A percentile compares a stretch with the other conserved stretches of the same genome.
Evolutionary conservation across 2,329 filamentous ascomycete species (phyloP).

Genomic region (Pseudogymnoascus sp.): DNA sequence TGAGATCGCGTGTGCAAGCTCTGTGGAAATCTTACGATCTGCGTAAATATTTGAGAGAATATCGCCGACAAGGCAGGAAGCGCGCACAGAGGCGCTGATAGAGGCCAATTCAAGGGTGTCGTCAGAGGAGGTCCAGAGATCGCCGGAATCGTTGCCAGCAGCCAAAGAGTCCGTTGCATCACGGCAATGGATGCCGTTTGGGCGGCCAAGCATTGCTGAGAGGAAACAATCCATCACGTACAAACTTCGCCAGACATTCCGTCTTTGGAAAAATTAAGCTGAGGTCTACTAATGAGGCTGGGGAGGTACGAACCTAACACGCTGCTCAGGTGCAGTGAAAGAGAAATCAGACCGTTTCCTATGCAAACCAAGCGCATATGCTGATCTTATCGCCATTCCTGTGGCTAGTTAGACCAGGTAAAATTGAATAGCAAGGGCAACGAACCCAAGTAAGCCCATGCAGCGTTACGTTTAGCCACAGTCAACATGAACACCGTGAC

Average conservation of each 20-base stretch:
- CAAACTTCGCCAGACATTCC: constrained; percentile 55
- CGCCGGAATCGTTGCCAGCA: not conserved
- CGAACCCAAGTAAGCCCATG: constrained; percentile 54
- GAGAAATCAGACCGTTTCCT: constrained; percentile 51
- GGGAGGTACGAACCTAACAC: constrained; percentile 15
- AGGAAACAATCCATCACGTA: constrained; percentile 60
- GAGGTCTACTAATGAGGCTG: no score
- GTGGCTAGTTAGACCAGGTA: constrained; percentile 9
- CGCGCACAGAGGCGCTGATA: constrained; percentile 9
- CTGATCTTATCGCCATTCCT: constrained; percentile 59
- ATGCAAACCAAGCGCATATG: constrained; percentile 56
- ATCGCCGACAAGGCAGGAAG: constrained; percentile 14
- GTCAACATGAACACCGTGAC: constrained; percentile 59
- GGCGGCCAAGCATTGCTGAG: constrained; percentile 54
- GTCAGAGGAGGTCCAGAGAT: not conserved
- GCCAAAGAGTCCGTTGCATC: constrained; percentile 5
- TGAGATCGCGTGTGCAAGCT: constrained; percentile 50
- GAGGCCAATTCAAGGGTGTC: not conserved
- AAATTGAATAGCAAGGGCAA: not conserved
- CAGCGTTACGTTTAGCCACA: constrained; percentile 54
- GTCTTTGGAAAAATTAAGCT: no score
- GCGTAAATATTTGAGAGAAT: not conserved
- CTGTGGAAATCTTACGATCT: constrained; percentile 41
- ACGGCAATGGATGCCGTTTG: constrained; percentile 32
- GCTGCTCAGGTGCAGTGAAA: constrained; percentile 41